Evolutionary conservation across 352 stramenopile species (phyloP).

Genomic region (Phytophthora litchii): DNA sequence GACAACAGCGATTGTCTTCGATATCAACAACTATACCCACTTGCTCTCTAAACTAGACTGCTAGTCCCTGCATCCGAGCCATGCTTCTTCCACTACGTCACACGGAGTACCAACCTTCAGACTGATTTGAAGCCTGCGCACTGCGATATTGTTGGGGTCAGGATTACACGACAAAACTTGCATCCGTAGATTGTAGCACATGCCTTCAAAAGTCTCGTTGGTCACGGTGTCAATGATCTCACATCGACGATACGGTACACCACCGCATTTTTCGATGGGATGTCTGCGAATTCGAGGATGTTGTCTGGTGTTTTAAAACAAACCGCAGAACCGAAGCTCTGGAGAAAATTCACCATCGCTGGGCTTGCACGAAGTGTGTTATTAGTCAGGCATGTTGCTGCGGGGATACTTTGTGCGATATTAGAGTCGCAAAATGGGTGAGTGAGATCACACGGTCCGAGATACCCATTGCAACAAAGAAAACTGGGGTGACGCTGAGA

Average conservation of each 20-base stretch:
- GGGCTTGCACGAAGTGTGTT: constrained; percentile 7
- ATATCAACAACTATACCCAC: too few relatives aligned
- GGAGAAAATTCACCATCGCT: constrained; percentile 15
- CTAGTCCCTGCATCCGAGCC: too few relatives aligned
- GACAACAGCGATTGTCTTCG: too few relatives aligned
- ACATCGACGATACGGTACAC: constrained; percentile 25
- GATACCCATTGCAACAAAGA: constrained; percentile 44
- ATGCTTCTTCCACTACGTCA: constrained; percentile 21
- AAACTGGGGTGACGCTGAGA: constrained; percentile 22
- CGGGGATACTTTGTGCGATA: constrained; percentile 7
- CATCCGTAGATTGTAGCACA: constrained; percentile 34
- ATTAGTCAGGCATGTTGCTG: constrained; percentile 16
- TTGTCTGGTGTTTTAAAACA: too few relatives aligned
- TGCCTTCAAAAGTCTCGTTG: constrained; percentile 13
- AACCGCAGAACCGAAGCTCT: constrained; percentile 12
- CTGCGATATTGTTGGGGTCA: constrained; percentile 28
- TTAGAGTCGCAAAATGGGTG: constrained; percentile 19
- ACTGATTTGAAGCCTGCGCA: too few relatives aligned
- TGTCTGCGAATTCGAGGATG: too few relatives aligned
- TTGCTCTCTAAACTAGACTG: too few relatives aligned
- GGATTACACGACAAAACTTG: constrained; percentile 33
- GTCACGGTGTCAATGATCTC: too few relatives aligned
- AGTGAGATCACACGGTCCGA: constrained; percentile 34
- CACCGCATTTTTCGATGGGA: too few relatives aligned
- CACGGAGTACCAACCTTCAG: too few relatives aligned